Evolutionary conservation across 805 yeast species (phyloP), one percentile per base, ranked within the genome.

Genomic region (Saccharomycopsis sp.): DNA sequence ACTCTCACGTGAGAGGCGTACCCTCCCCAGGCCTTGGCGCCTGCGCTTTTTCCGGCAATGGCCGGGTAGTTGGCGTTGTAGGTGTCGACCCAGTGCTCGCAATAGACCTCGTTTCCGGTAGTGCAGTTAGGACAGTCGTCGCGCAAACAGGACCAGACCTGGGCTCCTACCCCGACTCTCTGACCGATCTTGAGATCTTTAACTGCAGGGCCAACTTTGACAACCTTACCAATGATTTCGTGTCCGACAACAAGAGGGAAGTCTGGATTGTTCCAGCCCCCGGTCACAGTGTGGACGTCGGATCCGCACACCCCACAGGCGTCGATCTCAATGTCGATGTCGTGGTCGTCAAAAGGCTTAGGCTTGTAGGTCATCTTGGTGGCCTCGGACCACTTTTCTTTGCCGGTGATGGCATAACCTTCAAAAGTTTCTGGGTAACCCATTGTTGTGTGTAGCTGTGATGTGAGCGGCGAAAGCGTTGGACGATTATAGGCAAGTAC

Each of bases 301-400:
- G 81, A 74, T 40, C 84, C 86, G 69, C 89, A 83, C n/a, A 84
- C 70, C 34, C 82, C 80, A 68, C 80, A 77, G 20, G 73, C 70
- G 23, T 65, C 66, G 57, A 75, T 74, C 61, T 75, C 69, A 62
- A 79, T 64, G 23, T 70, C 74, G 50, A 74, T 67, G 60, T 74
- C 78, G 50, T 50, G 48, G 4, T 67, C 72, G 53, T 67, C 74
- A 59, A 73, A 70, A 9, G 73, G 70, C 59, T 73, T 73, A 47
- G 77, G 77, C 9, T 59, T 63, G 64, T 62, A 71, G n/a, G 64
- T 67, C 23, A 64, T 65, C 50, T 64, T 64, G 41, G 65, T 65
- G 24, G 68, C 66, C 1, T 63, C 57, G 2, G 74, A 67, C 76
- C 75, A 74, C 3, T 73, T 66, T 24, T 54, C 48, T 37, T 70